Evolutionary conservation across 176 grass and related monocot species (phyloP).

Genomic region (Lolium multiflorum): DNA sequence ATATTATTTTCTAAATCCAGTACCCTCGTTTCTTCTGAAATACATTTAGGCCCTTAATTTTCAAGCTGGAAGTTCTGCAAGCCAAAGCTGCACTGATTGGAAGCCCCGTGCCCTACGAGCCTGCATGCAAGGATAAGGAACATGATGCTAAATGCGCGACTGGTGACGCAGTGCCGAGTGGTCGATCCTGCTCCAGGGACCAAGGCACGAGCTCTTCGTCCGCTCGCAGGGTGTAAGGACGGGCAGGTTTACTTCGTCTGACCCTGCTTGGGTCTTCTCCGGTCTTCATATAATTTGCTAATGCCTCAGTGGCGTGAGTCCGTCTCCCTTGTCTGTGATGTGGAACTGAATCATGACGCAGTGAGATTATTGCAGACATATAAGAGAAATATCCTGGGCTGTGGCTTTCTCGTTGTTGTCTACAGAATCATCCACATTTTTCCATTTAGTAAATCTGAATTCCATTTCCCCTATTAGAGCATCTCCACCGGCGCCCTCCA

Average conservation of each 20-base stretch:
- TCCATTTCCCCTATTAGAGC: too few relatives aligned
- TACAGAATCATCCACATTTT: neutral
- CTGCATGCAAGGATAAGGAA: neutral
- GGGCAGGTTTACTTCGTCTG: neutral
- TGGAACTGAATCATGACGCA: neutral
- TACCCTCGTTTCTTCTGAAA: neutral
- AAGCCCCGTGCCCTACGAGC: neutral
- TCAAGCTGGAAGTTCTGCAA: slow-evolving; percentile 7
- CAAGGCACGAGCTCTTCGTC: neutral
- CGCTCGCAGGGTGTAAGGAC: neutral
- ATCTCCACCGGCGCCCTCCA: too few relatives aligned
- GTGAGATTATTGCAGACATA: neutral
- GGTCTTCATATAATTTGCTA: neutral
- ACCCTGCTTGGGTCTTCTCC: neutral
- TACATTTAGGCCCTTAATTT: neutral
- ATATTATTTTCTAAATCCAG: neutral
- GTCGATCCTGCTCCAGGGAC: neutral
- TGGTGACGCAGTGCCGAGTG: neutral
- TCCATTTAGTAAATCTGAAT: too few relatives aligned
- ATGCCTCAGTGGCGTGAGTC: too few relatives aligned
- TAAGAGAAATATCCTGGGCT: neutral
- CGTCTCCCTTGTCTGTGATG: neutral
- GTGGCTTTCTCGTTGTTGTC: neutral
- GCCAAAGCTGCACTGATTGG: neutral
- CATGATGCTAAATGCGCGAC: too few relatives aligned